These are phyloP conservation scores for Typha latifolia DNA, from an alignment of 176 grass and related monocot genomes.

Conservation along the genomic window DNA sequence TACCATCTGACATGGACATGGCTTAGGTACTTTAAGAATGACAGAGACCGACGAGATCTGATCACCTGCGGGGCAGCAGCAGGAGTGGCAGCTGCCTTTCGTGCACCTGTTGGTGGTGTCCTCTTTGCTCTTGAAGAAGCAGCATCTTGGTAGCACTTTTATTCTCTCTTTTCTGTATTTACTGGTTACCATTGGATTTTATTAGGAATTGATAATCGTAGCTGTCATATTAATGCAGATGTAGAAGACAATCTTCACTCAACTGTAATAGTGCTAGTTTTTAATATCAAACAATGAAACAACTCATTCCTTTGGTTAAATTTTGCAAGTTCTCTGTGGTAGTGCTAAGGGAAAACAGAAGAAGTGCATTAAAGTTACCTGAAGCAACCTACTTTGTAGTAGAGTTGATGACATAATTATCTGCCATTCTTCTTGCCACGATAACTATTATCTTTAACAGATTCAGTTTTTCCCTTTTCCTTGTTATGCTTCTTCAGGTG, in stretches of 20 bases:
- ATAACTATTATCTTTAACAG: not conserved
- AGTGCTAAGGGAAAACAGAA: not conserved
- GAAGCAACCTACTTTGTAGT: not conserved
- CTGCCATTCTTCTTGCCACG: not conserved
- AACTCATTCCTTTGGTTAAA: not conserved
- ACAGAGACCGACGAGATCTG: constrained; percentile 78
- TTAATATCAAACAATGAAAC: not conserved
- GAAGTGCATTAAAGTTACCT: too few relatives aligned
- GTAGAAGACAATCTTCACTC: not conserved
- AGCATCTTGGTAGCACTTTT: constrained; percentile 69
- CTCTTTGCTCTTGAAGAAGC: constrained; percentile 98
- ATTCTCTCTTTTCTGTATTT: not conserved
- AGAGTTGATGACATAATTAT: too few relatives aligned
- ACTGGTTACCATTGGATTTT: not conserved
- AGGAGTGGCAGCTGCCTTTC: constrained; percentile 90
- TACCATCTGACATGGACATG: constrained; percentile 88
- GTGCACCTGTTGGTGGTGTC: constrained; percentile 86
- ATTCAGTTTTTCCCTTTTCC: not conserved
- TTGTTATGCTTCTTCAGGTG: constrained; percentile 50
- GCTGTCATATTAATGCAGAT: not conserved
- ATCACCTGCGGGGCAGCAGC: constrained; percentile 89
- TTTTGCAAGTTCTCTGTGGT: not conserved
- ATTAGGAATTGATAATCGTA: not conserved
- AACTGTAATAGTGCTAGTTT: not conserved
- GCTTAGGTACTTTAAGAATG: constrained; percentile 88